Conservation (phyloP, 768 basidiomycete species). For the Xerocomellus chrysenteron region DNA sequence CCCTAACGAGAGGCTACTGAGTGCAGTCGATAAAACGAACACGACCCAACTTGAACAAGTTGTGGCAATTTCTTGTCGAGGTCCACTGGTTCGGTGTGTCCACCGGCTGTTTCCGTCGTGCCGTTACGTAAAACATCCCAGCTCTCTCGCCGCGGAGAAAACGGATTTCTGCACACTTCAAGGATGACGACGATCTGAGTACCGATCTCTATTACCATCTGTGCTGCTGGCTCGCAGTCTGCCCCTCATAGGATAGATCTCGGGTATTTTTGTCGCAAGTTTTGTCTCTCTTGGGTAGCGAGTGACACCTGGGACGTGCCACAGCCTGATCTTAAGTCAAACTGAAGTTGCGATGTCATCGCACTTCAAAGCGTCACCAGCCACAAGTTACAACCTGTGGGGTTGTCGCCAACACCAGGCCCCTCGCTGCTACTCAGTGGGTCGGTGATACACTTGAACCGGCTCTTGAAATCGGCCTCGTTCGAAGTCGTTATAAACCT, state of each 20-base stretch:
- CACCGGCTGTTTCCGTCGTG: background rate
- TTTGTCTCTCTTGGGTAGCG: slow-evolving; percentile 1
- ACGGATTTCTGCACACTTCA: background rate
- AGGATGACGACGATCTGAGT: slow-evolving; percentile 2
- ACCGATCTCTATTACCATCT: background rate
- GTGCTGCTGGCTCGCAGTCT: background rate
- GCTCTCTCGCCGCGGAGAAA: background rate
- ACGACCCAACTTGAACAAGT: background rate
- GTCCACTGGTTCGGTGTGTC: no score
- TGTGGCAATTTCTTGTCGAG: background rate
- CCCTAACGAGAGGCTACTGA: no score
- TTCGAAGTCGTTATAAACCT: background rate
- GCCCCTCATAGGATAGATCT: slow-evolving; percentile 7
- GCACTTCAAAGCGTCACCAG: background rate
- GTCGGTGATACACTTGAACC: no score
- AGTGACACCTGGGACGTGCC: background rate
- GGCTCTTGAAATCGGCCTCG: no score
- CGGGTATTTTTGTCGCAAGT: slow-evolving; percentile 13
- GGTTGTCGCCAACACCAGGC: background rate
- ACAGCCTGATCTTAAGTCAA: background rate
- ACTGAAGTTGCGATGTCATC: slow-evolving; percentile 1
- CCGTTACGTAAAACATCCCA: no score
- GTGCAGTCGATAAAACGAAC: background rate
- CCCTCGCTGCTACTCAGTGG: no score
- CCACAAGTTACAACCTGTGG: background rate